A percentile compares a stretch with the other conserved stretches of the same genome.
Evolutionary conservation across 2,329 filamentous ascomycete species (phyloP).

Genomic region (Kalaharituber pfeilii): DNA sequence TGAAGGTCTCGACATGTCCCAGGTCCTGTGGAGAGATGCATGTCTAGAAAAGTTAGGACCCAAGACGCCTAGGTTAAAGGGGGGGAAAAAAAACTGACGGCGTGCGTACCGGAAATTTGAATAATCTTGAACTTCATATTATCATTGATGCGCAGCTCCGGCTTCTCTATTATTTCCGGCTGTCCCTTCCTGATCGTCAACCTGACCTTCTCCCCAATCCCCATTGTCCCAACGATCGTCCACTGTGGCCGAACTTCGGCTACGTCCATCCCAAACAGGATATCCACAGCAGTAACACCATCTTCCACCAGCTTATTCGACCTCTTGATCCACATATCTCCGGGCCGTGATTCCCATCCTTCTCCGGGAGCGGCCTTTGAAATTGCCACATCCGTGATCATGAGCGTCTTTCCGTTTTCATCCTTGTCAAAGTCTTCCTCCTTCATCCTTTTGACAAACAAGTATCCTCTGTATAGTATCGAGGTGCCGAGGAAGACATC

Average conservation of each 20-base stretch:
- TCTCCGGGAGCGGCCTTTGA: conserved; percentile 53
- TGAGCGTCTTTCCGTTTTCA: conserved; percentile 23
- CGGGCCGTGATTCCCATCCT: conserved; percentile 60
- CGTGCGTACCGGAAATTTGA: conserved; percentile 50
- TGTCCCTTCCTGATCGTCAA: conserved; percentile 62
- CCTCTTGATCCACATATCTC: conserved; percentile 67
- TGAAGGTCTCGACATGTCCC: conserved; percentile 75
- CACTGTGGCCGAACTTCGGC: conserved; percentile 78
- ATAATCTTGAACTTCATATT: conserved; percentile 95
- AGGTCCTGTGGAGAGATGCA: conserved; percentile 81
- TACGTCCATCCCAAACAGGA: conserved; percentile 78
- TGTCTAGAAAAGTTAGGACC: conserved; percentile 36
- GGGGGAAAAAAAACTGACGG: not conserved
- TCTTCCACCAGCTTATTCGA: conserved; percentile 35
- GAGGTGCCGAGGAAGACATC: conserved; percentile 63
- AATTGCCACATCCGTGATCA: conserved; percentile 63
- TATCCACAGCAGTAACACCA: conserved; percentile 64
- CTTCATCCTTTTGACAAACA: conserved; percentile 67
- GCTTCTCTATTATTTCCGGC: conserved; percentile 42
- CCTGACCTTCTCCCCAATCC: conserved; percentile 27
- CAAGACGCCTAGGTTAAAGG: too few species aligned
- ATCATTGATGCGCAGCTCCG: conserved; percentile 59
- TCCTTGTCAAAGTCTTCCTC: conserved; percentile 80
- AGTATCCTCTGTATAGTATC: conserved; percentile 59
- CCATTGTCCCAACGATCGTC: conserved; percentile 38